Percentiles rank a stretch among this genome's conserved stretches.
Evolutionary conservation across 768 basidiomycete species (phyloP).

Genomic region (Rhodotorula sphaerocarpa): DNA sequence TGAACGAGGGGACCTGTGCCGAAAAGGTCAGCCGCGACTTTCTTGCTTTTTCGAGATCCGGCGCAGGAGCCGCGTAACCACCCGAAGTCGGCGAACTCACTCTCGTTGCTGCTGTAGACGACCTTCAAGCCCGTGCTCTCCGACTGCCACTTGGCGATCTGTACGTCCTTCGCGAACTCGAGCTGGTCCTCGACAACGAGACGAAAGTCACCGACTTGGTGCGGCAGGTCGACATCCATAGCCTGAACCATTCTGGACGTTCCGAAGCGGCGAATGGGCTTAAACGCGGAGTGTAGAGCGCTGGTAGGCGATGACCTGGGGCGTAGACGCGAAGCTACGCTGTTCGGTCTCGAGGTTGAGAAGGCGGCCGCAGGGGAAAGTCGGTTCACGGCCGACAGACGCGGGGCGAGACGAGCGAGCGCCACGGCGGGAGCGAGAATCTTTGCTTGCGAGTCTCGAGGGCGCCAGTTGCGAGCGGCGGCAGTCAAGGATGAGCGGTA

Average conservation of each 20-base stretch:
- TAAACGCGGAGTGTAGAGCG: not conserved
- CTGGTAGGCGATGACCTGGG: too few species aligned
- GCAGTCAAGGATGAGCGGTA: too few species aligned
- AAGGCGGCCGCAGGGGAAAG: too few species aligned
- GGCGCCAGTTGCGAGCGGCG: too few species aligned
- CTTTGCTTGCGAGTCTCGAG: too few species aligned
- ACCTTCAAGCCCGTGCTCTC: conserved; percentile 30
- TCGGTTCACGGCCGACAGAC: too few species aligned
- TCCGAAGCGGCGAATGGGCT: not conserved
- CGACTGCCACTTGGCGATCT: conserved; percentile 30
- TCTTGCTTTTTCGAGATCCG: too few species aligned
- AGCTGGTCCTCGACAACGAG: conserved; percentile 25
- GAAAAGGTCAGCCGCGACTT: not conserved
- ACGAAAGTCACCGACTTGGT: conserved; percentile 28
- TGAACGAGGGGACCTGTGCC: conserved; percentile 30
- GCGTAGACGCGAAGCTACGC: too few species aligned
- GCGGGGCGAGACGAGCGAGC: too few species aligned
- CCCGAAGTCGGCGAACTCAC: not conserved
- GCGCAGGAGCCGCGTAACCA: too few species aligned
- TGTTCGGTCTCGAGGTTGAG: too few species aligned
- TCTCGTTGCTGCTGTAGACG: conserved; percentile 24
- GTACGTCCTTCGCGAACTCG: conserved; percentile 14
- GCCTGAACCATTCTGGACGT: not conserved
- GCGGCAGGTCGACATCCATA: conserved; percentile 1
- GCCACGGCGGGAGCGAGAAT: too few species aligned